These are phyloP conservation scores for Flaveria sonorensis DNA, from an alignment of 129 eudicot species.

Conservation along the genomic window DNA sequence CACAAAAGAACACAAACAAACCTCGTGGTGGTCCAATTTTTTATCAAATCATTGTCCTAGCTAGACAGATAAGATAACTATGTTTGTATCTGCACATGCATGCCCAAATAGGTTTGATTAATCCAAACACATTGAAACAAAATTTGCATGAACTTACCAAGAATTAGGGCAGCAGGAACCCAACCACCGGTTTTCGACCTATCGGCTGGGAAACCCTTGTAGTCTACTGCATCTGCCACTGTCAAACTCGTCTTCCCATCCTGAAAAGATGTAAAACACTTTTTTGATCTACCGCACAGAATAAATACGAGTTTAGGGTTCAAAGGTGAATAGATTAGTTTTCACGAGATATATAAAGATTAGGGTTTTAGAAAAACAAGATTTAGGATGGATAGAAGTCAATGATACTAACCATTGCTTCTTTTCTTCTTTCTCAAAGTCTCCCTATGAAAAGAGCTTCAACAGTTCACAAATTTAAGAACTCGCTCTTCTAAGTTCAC, in stretches of 20 bases:
- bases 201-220: constrained; percentile 82
- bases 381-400: constrained; percentile 9
- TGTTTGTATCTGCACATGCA: constrained; percentile 28
- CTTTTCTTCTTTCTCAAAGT: constrained; percentile 16
- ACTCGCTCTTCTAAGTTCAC: constrained; percentile 17
- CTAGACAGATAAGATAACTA: constrained; percentile 3
- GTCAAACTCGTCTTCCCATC: constrained; percentile 61
- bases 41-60: constrained; percentile 18
- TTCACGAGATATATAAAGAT: not conserved
- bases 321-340: not conserved
- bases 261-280: constrained; percentile 37
- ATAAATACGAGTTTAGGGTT: not conserved
- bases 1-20: constrained; percentile 22
- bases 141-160: constrained; percentile 55
- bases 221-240: constrained; percentile 79
- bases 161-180: constrained; percentile 85
- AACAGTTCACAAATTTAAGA: constrained; percentile 24
- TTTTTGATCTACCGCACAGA: constrained; percentile 1
- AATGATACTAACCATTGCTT: constrained; percentile 46
- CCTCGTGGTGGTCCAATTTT: constrained; percentile 31
- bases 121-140: not conserved
- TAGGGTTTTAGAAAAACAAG: not conserved
- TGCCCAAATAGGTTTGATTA: not conserved
- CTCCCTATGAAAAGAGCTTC: constrained; percentile 22
- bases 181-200: constrained; percentile 92